Evolutionary conservation across 1,284 basidiomycete genomes (phyloP).

Genomic region (Malassezia dermatis): DNA sequence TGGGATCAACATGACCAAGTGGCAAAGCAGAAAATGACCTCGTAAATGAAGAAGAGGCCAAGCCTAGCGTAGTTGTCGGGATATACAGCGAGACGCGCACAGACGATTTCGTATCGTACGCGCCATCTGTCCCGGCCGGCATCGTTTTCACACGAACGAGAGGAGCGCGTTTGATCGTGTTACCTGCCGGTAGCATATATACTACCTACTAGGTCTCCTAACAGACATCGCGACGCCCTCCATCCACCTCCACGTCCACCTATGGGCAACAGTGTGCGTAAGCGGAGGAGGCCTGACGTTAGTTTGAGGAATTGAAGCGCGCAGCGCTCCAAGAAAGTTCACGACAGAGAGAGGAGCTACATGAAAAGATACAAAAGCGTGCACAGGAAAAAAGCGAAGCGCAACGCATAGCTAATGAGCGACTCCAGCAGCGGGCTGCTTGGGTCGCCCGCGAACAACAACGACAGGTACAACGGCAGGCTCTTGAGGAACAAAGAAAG

Average conservation of each 20-base stretch:
- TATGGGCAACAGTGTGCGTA: slow-evolving; percentile 1
- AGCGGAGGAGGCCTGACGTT: background rate
- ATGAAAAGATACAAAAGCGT: background rate
- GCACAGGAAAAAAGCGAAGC: background rate
- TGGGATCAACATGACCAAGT: background rate
- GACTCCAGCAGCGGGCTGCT: background rate
- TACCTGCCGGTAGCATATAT: background rate
- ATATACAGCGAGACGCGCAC: background rate
- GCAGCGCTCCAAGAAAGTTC: slow-evolving; percentile 3
- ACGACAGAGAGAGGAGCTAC: slow-evolving; percentile 5
- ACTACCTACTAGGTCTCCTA: background rate
- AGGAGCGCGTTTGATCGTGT: background rate
- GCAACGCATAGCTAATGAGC: background rate
- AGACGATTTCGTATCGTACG: background rate
- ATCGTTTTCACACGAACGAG: background rate
- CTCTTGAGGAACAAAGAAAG: background rate
- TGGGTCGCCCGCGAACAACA: slow-evolving; percentile 11
- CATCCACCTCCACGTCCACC: background rate
- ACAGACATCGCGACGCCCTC: background rate
- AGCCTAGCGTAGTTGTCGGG: background rate
- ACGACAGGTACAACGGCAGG: background rate
- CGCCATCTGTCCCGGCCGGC: background rate
- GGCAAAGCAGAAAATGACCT: background rate
- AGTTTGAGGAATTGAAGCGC: slow-evolving; percentile 13
- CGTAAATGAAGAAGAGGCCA: background rate